phyloP scores from a whole-genome alignment of 169 alveolate genomes.

The Prorocentrum cordatum region DNA sequence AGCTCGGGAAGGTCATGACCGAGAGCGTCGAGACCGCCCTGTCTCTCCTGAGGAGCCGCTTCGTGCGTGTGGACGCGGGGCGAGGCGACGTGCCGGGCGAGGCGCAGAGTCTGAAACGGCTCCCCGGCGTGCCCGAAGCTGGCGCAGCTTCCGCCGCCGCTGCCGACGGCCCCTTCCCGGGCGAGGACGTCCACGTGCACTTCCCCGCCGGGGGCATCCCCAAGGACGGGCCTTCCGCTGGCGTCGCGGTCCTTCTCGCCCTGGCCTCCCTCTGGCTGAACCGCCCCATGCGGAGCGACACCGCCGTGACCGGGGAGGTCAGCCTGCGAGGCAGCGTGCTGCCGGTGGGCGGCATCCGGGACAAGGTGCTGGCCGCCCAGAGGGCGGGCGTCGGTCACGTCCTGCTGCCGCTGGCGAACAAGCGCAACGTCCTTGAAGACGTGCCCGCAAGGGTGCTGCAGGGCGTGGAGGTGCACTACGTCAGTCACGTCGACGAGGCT shows the following conservation, averaged over 20 bases:
- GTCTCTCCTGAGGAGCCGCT: conserved; percentile 31
- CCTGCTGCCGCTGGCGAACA: conserved; percentile 44
- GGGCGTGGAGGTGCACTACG: conserved; percentile 23
- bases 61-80: not conserved
- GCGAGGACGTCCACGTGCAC: conserved; percentile 60
- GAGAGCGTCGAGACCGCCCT: conserved; percentile 40
- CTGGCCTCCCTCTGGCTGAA: conserved; percentile 47
- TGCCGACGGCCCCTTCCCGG: conserved; percentile 36
- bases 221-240: conserved; percentile 60
- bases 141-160: too few species aligned
- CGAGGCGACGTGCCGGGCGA: not conserved
- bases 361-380: conserved; percentile 60
- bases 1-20: conserved; percentile 28
- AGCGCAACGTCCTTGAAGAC: too few species aligned
- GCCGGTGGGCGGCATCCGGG: conserved; percentile 63
- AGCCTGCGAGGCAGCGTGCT: conserved; percentile 38
- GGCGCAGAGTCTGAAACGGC: not conserved
- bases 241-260: conserved; percentile 33
- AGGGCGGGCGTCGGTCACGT: conserved; percentile 46
- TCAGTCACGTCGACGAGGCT: too few species aligned
- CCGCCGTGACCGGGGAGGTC: conserved; percentile 67
- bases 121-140: not conserved
- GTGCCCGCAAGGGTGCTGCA: conserved; percentile 23
- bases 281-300: conserved; percentile 62
- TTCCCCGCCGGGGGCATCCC: conserved; percentile 50